phyloP scores from a whole-genome alignment of 768 basidiomycete genomes.

The Tulasnella sp. region DNA sequence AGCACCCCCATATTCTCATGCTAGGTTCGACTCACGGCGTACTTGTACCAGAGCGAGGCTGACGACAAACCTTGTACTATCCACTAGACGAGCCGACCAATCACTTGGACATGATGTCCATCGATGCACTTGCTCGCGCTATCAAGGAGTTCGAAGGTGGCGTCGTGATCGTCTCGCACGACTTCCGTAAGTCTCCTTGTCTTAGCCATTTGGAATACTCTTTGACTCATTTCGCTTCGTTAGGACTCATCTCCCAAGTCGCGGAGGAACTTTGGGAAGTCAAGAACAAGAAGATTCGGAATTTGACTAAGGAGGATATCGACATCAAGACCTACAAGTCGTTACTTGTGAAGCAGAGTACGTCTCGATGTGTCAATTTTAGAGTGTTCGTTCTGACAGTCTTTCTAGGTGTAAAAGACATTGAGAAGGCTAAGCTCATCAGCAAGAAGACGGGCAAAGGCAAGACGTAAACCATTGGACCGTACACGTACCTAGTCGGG shows the following conservation, averaged over 20 bases:
- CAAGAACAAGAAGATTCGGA: conserved; percentile 82
- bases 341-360: conserved; percentile 68
- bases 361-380: background rate
- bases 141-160: conserved; percentile 98
- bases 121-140: conserved; percentile 88
- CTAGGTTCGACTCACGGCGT: conserved; percentile 40
- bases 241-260: conserved; percentile 91
- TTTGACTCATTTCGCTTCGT: background rate
- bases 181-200: conserved; percentile 66
- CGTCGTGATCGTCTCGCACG: conserved; percentile 98
- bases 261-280: conserved; percentile 99
- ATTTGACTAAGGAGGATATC: conserved; percentile 73
- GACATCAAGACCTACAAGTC: conserved; percentile 91
- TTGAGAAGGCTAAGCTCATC: conserved; percentile 90
- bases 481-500: background rate
- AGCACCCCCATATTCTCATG: conserved; percentile 89
- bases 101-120: conserved; percentile 95
- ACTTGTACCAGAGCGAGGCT: conserved; percentile 13
- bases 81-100: conserved; percentile 82
- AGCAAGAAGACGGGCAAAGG: conserved; percentile 50
- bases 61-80: conserved; percentile 8
- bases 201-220: background rate
- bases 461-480: background rate
- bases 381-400: background rate
- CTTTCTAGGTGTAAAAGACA: conserved; percentile 56